phyloP scores from a whole-genome alignment of 495 filamentous ascomycete species.

The Trichoderma reesei region DNA sequence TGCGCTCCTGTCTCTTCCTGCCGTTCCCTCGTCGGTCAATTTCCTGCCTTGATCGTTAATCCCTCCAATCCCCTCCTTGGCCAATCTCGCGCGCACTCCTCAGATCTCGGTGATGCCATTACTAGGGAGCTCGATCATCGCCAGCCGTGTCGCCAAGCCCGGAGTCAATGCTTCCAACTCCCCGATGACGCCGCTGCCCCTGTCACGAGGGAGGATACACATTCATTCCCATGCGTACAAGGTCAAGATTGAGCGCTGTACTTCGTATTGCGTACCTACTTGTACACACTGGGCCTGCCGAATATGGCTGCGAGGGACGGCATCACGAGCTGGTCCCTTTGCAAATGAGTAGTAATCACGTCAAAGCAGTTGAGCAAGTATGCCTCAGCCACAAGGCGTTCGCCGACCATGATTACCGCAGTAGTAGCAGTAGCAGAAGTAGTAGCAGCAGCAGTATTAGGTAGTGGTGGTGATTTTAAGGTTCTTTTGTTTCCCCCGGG shows the following conservation, averaged over 20 bases:
- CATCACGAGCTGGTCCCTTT: slow-evolving; percentile 3
- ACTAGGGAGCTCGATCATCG: not conserved
- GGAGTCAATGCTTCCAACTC: slow-evolving; percentile 4
- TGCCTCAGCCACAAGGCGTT: not conserved
- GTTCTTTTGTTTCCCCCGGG: slow-evolving; percentile 4
- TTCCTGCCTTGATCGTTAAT: not conserved
- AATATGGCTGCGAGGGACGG: not conserved
- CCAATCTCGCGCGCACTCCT: not conserved
- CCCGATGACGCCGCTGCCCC: not conserved
- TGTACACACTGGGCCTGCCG: not conserved
- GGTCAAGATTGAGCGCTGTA: not conserved
- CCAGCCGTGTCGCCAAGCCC: not conserved
- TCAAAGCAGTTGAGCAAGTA: not conserved
- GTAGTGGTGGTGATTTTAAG: too few relatives aligned
- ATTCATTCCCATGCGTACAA: too few relatives aligned
- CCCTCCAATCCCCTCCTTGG: not conserved
- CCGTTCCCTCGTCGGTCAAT: not conserved
- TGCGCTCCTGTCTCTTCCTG: too few relatives aligned
- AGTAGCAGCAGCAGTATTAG: too few relatives aligned
- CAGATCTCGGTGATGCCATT: not conserved
- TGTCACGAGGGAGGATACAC: not conserved
- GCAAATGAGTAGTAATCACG: too few relatives aligned
- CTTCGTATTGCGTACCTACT: not conserved
- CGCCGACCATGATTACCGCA: not conserved
- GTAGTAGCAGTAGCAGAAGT: too few relatives aligned